Conservation (phyloP, 2,329 filamentous ascomycete genomes). For the Sporothrix brunneoviolacea region DNA sequence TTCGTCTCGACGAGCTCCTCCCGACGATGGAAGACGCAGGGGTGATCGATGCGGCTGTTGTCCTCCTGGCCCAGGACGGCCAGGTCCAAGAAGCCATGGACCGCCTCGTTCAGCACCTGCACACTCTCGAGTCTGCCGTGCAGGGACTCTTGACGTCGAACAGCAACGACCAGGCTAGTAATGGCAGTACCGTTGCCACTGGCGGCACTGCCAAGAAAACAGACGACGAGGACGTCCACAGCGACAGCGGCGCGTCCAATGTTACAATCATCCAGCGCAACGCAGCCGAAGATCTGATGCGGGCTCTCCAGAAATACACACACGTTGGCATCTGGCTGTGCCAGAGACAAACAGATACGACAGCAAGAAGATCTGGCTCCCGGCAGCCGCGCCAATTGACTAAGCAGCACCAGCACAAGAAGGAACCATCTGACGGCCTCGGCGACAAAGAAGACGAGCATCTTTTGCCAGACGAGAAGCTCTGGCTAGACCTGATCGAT, state of each 20-base stretch:
- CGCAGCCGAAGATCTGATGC: conserved; percentile 65
- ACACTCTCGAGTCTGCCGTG: conserved; percentile 71
- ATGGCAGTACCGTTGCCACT: not conserved
- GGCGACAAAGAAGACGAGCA: conserved; percentile 43
- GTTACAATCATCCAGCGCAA: conserved; percentile 29
- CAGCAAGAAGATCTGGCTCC: conserved; percentile 27
- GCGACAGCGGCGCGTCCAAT: conserved; percentile 12
- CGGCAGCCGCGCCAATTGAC: not conserved
- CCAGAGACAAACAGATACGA: conserved; percentile 69
- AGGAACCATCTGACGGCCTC: conserved; percentile 33
- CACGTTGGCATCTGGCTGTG: conserved; percentile 95
- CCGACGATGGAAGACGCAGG: conserved; percentile 85
- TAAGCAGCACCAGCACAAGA: not conserved
- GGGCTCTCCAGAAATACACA: conserved; percentile 78
- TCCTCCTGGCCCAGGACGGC: conserved; percentile 84
- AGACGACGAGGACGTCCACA: not conserved
- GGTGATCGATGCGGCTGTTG: conserved; percentile 85
- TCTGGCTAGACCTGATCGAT: conserved; percentile 58
- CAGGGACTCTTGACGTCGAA: conserved; percentile 57
- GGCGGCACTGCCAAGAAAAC: no score
- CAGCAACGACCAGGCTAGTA: not conserved
- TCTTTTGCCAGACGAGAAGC: conserved; percentile 46
- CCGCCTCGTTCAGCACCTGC: conserved; percentile 73
- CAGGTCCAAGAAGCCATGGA: conserved; percentile 77
- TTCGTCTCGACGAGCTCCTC: conserved; percentile 72